A percentile compares a stretch with the other conserved stretches of the same genome.
Conservation (phyloP, 139 green algal genomes). For the Picochlorum sp. region DNA sequence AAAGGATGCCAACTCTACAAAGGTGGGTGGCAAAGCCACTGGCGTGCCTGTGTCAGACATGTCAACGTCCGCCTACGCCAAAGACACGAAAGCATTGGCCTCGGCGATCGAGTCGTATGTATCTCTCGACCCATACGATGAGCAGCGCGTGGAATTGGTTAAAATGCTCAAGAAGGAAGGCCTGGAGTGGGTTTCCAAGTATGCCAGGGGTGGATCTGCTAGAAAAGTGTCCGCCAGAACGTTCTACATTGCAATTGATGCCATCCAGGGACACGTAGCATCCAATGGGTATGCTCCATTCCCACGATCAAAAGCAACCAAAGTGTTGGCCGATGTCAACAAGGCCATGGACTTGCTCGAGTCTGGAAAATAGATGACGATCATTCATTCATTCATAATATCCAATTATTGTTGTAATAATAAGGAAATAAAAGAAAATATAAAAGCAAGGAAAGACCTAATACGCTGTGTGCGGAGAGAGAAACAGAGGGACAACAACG, state of each 20-base stretch:
- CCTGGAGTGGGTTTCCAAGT: conserved; percentile 35
- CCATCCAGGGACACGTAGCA: conserved; percentile 37
- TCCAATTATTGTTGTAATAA: no score
- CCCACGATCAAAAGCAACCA: conserved; percentile 27
- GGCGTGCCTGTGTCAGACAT: conserved; percentile 14
- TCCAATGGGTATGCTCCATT: conserved; percentile 41
- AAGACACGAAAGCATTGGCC: conserved; percentile 11
- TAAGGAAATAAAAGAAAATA: no score
- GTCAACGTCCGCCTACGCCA: neutral
- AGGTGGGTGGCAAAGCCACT: neutral
- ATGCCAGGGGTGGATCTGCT: conserved; percentile 43
- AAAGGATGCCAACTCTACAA: conserved; percentile 1
- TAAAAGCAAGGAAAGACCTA: no score
- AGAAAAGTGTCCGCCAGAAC: conserved; percentile 35
- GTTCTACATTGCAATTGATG: conserved; percentile 49
- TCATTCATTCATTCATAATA: no score
- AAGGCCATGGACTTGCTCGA: conserved; percentile 23
- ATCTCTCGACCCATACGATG: conserved; percentile 2
- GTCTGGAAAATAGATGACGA: conserved; percentile 19
- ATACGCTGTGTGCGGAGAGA: no score
- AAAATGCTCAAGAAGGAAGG: conserved; percentile 41
- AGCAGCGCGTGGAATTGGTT: conserved; percentile 6
- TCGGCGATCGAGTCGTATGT: conserved; percentile 5
- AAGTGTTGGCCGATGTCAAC: conserved; percentile 26
- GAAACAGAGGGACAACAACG: no score